These are phyloP conservation scores for Roridomyces roridus DNA, from an alignment of 768 basidiomycete species.

Conservation along the genomic window DNA sequence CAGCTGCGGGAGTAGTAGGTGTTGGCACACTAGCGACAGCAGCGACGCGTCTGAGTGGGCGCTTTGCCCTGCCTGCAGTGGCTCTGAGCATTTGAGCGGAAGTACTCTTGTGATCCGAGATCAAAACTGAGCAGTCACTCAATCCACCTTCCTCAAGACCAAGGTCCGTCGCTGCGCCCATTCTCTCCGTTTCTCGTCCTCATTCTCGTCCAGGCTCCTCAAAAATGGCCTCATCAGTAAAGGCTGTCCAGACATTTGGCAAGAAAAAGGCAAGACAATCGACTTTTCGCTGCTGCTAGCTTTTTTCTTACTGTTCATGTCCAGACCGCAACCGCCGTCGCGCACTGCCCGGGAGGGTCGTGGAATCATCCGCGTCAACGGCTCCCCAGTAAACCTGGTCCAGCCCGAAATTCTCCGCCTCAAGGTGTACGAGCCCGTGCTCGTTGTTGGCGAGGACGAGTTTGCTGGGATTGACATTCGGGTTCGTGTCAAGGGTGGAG, in stretches of 20 bases:
- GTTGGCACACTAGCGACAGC: no score
- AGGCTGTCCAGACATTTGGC: constrained; percentile 99
- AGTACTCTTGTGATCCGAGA: not conserved
- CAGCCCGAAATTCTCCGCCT: constrained; percentile 95
- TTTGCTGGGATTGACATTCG: constrained; percentile 93
- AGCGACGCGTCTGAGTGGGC: constrained; percentile 7
- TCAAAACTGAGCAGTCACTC: constrained; percentile 2
- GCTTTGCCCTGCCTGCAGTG: not conserved
- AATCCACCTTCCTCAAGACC: constrained; percentile 13
- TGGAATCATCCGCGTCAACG: constrained; percentile 96
- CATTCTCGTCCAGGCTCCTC: constrained; percentile 34
- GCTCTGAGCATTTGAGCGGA: constrained; percentile 10
- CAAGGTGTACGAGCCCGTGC: constrained; percentile 98
- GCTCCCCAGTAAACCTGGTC: constrained; percentile 94
- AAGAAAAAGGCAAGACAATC: constrained; percentile 92
- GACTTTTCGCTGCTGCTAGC: constrained; percentile 5
- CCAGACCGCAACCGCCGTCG: constrained; percentile 97
- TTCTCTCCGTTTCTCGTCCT: constrained; percentile 18
- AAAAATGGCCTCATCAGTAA: constrained; percentile 75
- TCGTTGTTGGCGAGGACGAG: constrained; percentile 90
- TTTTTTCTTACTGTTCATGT: constrained; percentile 5
- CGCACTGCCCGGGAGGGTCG: constrained; percentile 95
- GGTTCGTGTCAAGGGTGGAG: constrained; percentile 98
- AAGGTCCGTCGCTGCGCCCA: constrained; percentile 13
- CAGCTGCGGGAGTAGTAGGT: not conserved